These are phyloP conservation scores for Rusavskia elegans DNA, from an alignment of 495 filamentous ascomycete genomes.

Conservation along the genomic window DNA sequence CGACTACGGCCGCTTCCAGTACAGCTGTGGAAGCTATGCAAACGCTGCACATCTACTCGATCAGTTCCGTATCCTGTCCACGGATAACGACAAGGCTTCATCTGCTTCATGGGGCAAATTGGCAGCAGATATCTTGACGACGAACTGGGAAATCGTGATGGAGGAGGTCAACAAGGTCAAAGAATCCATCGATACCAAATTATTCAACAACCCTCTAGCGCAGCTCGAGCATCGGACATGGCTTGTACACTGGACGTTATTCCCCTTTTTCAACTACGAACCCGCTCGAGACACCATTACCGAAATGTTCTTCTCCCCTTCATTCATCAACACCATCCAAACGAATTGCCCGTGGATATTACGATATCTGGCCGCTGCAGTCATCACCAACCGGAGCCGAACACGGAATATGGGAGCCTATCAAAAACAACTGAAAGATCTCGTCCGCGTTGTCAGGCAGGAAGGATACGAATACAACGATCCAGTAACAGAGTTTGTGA, in stretches of 20 bases:
- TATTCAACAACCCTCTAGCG: constrained; percentile 88
- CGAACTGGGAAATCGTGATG: constrained; percentile 89
- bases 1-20: constrained; percentile 90
- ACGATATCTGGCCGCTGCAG: constrained; percentile 83
- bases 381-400: constrained; percentile 85
- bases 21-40: constrained; percentile 83
- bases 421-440: constrained; percentile 95
- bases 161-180: constrained; percentile 90
- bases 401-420: constrained; percentile 66
- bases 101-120: constrained; percentile 94
- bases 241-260: constrained; percentile 96
- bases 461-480: constrained; percentile 95
- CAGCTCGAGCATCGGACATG: constrained; percentile 91
- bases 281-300: constrained; percentile 76
- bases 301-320: constrained; percentile 89
- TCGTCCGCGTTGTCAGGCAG: constrained; percentile 86
- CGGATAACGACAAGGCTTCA: constrained; percentile 90
- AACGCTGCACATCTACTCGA: constrained; percentile 81
- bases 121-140: constrained; percentile 80
- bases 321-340: constrained; percentile 98
- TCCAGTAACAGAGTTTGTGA: constrained; percentile 88
- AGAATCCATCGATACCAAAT: constrained; percentile 76
- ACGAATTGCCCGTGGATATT: constrained; percentile 94
- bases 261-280: constrained; percentile 98
- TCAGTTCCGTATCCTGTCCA: constrained; percentile 91